These are phyloP conservation scores for Erigeron canadensis DNA, from an alignment of 129 eudicot species.

Conservation along the genomic window DNA sequence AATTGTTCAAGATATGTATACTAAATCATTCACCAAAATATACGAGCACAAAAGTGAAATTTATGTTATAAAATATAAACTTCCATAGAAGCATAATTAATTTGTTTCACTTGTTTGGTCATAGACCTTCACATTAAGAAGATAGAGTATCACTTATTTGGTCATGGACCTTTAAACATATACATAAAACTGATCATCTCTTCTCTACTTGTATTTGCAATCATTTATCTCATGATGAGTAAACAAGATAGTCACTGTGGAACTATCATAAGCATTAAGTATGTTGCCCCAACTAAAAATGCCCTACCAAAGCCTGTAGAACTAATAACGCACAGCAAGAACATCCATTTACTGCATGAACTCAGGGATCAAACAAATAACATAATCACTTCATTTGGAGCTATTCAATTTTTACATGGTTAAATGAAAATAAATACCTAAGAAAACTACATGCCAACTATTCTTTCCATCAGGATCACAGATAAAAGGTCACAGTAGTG, in stretches of 20 bases:
- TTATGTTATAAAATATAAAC: not conserved
- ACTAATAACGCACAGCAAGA: not conserved
- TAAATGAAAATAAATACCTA: not conserved
- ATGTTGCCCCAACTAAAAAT: not conserved
- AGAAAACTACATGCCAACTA: not conserved
- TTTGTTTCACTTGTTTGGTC: not conserved
- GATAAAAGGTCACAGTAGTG: not conserved
- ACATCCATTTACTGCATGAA: slow-evolving; percentile 2
- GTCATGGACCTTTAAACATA: not conserved
- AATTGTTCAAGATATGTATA: not conserved
- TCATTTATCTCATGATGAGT: not conserved
- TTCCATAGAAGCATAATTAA: not conserved
- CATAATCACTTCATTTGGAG: not conserved
- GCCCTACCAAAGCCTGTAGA: not conserved
- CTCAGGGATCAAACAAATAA: too few relatives aligned
- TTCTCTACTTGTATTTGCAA: not conserved
- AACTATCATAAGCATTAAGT: not conserved
- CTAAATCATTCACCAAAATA: not conserved
- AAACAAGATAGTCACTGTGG: not conserved
- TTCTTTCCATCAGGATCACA: not conserved
- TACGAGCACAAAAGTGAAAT: not conserved
- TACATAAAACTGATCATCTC: not conserved
- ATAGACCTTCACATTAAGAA: not conserved
- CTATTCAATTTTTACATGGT: not conserved
- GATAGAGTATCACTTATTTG: not conserved